Conservation (phyloP, 345 rosid species). For the Eucalyptus regnans region DNA sequence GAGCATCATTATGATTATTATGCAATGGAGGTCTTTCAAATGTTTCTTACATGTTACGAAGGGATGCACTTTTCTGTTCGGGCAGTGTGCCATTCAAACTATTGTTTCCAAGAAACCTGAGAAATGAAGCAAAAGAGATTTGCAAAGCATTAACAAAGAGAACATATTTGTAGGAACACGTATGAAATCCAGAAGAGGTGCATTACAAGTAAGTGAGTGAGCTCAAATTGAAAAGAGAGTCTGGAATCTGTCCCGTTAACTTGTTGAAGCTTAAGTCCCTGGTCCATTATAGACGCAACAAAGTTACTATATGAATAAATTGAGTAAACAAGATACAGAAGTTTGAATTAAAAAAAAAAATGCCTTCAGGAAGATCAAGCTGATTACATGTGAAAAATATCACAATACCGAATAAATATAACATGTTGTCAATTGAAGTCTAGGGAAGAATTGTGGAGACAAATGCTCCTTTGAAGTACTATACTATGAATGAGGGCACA, state of each 20-base stretch:
- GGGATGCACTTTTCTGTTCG: conserved; percentile 19
- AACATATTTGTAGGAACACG: neutral
- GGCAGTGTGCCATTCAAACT: conserved; percentile 47
- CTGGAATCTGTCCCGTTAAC: conserved; percentile 16
- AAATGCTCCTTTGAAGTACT: neutral
- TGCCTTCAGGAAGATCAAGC: neutral
- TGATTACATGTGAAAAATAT: neutral
- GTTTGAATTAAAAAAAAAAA: neutral
- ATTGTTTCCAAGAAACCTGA: conserved; percentile 65
- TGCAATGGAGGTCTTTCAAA: neutral
- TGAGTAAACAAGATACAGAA: neutral
- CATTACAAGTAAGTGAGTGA: conserved; percentile 40
- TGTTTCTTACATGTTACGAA: conserved; percentile 41
- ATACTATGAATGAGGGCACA: neutral
- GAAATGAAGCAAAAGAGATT: neutral
- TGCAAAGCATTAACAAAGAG: neutral
- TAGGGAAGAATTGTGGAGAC: neutral
- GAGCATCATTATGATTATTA: neutral
- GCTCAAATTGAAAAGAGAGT: conserved; percentile 25
- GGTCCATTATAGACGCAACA: neutral
- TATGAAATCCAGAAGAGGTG: neutral
- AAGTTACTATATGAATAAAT: neutral
- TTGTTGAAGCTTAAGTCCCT: conserved; percentile 42
- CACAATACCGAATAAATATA: neutral
- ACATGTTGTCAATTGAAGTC: neutral